Percentiles rank a stretch among this genome's conserved stretches.
Evolutionary conservation across 352 stramenopile species (phyloP).

Genomic region (Phytophthora hybrid): DNA sequence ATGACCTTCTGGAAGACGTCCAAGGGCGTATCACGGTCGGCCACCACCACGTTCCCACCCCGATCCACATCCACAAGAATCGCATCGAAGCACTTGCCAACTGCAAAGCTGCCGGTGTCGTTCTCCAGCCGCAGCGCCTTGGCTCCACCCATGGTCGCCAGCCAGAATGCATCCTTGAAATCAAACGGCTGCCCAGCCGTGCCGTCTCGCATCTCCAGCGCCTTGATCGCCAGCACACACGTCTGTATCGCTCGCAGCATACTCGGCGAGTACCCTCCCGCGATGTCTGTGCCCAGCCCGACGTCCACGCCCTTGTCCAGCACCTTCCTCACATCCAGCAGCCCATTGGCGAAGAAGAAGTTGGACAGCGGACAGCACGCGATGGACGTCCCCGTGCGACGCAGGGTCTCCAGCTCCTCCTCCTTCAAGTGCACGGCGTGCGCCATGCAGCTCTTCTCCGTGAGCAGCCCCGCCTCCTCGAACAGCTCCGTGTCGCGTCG

Average conservation of each 20-base stretch:
- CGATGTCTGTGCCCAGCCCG: slow-evolving; percentile 92
- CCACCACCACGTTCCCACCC: slow-evolving; percentile 64
- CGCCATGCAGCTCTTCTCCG: slow-evolving; percentile 80
- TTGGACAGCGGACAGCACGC: slow-evolving; percentile 93
- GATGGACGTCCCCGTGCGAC: slow-evolving; percentile 64
- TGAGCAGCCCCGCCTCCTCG: slow-evolving; percentile 69
- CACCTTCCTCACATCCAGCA: slow-evolving; percentile 72
- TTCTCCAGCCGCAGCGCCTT: slow-evolving; percentile 72
- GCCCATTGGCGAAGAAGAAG: slow-evolving; percentile 88
- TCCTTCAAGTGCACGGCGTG: slow-evolving; percentile 84
- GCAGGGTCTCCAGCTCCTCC: slow-evolving; percentile 70
- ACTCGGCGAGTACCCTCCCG: slow-evolving; percentile 90
- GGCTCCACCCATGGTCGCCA: slow-evolving; percentile 89
- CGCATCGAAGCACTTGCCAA: slow-evolving; percentile 88
- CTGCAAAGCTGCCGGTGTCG: slow-evolving; percentile 79
- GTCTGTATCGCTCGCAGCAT: slow-evolving; percentile 90
- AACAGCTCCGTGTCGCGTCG: slow-evolving; percentile 81
- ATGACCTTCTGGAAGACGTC: slow-evolving; percentile 89
- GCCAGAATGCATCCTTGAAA: slow-evolving; percentile 88
- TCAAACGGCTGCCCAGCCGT: slow-evolving; percentile 45
- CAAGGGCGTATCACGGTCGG: slow-evolving; percentile 42
- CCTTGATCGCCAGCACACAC: slow-evolving; percentile 79
- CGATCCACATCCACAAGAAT: slow-evolving; percentile 71
- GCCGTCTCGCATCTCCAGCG: slow-evolving; percentile 54
- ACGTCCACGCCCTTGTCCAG: slow-evolving; percentile 47